A percentile compares a stretch with the other conserved stretches of the same genome.
Evolutionary conservation across 1,284 basidiomycete genomes (phyloP).

Genomic region (Flammula alnicola): DNA sequence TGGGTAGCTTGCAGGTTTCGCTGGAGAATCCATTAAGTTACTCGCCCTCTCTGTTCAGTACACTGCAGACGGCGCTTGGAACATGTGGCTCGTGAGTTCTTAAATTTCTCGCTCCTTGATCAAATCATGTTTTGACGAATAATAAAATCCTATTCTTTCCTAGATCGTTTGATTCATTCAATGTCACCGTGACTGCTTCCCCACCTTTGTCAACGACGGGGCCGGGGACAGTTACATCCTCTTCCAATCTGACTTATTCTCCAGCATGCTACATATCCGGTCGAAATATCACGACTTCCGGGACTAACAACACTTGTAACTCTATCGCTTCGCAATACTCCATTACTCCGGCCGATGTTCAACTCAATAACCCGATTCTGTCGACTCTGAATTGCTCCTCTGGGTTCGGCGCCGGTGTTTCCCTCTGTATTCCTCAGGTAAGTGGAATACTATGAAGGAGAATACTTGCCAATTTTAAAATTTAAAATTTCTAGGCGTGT

Average conservation of each 20-base stretch:
- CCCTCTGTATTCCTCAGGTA: conserved; percentile 4
- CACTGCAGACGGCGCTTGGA: conserved; percentile 3
- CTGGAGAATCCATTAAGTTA: conserved; percentile 4
- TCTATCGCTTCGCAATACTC: conserved; percentile 4
- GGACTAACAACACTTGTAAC: conserved; percentile 6
- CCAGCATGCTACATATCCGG: conserved; percentile 3
- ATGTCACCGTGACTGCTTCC: background rate
- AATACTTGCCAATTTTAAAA: too few relatives aligned
- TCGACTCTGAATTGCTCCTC: conserved; percentile 3
- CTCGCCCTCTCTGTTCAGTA: conserved; percentile 1
- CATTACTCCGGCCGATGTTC: conserved; percentile 6
- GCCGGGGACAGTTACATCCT: background rate
- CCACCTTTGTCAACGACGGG: conserved; percentile 4
- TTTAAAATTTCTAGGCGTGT: background rate
- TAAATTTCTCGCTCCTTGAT: background rate
- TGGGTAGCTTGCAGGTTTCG: conserved; percentile 2
- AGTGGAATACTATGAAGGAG: too few relatives aligned
- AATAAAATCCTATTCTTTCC: background rate
- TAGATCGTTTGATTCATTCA: conserved; percentile 4
- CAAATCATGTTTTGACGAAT: background rate
- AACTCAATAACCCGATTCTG: conserved; percentile 3
- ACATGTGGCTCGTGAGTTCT: conserved; percentile 9
- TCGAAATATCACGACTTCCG: conserved; percentile 7
- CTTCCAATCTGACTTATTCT: conserved; percentile 5
- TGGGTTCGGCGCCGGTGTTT: conserved; percentile 2